Percentiles rank a stretch among this genome's conserved stretches.
Evolutionary conservation across 106 monocot genomes (phyloP).

Genomic region (Dioscorea zingiberensis): DNA sequence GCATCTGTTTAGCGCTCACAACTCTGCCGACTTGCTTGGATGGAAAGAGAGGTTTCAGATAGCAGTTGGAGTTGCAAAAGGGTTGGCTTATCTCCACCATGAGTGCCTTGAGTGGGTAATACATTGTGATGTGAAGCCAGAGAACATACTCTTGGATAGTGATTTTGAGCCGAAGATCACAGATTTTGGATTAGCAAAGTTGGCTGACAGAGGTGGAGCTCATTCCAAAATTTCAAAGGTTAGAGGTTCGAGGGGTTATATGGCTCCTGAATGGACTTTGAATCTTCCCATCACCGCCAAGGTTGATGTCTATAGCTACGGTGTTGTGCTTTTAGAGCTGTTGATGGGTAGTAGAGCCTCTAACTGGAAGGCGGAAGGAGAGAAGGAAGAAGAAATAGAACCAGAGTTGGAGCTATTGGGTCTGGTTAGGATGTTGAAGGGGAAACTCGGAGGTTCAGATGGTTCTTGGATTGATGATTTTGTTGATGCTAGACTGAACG

Average conservation of each 20-base stretch:
- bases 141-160: slow-evolving; percentile 10
- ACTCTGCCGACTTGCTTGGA: neutral
- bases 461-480: neutral
- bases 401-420: neutral
- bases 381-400: neutral
- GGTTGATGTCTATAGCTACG: slow-evolving; percentile 20
- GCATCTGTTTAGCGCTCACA: slow-evolving; percentile 3
- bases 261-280: slow-evolving; percentile 19
- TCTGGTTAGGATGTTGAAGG: neutral
- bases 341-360: slow-evolving; percentile 11
- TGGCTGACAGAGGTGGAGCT: slow-evolving; percentile 5
- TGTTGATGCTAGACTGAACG: neutral
- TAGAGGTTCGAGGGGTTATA: slow-evolving; percentile 15
- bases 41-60: slow-evolving; percentile 8
- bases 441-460: neutral
- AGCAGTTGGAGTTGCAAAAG: slow-evolving; percentile 16
- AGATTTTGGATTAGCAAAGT: slow-evolving; percentile 22
- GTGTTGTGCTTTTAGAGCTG: slow-evolving; percentile 7
- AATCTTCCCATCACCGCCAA: slow-evolving; percentile 17
- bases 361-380: neutral
- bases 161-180: slow-evolving; percentile 18
- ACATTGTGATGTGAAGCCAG: slow-evolving; percentile 20
- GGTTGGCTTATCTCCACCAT: slow-evolving; percentile 26
- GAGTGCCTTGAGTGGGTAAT: slow-evolving; percentile 31
- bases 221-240: neutral